phyloP scores from a whole-genome alignment of 2,329 filamentous ascomycete species.

The Stagonosporopsis rhizophila region DNA sequence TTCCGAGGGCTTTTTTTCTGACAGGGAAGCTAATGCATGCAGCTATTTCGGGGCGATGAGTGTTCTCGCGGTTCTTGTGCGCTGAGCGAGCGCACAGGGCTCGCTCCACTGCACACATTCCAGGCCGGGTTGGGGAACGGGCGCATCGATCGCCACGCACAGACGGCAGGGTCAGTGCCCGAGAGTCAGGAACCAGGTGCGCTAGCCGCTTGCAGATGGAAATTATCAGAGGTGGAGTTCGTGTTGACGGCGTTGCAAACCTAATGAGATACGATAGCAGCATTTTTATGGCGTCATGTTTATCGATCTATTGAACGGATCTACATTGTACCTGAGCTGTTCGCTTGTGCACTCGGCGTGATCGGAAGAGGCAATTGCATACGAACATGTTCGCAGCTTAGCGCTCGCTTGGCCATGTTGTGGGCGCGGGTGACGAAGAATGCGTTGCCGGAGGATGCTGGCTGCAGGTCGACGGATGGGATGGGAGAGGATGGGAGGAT shows the following conservation, averaged over 20 bases:
- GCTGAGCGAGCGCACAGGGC: slow-evolving; percentile 38
- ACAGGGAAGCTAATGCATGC: slow-evolving; percentile 40
- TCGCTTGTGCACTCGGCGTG: background rate
- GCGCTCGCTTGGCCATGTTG: slow-evolving; percentile 13
- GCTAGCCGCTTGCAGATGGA: background rate
- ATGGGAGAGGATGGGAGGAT: background rate
- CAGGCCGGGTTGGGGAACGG: slow-evolving; percentile 15
- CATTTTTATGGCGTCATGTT: slow-evolving; percentile 4
- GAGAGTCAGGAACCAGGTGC: slow-evolving; percentile 14
- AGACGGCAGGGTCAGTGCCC: slow-evolving; percentile 5
- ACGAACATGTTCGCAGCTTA: slow-evolving; percentile 9
- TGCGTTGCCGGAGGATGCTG: slow-evolving; percentile 5
- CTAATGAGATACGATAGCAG: slow-evolving; percentile 8
- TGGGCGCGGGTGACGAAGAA: slow-evolving; percentile 7
- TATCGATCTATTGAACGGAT: slow-evolving; percentile 5
- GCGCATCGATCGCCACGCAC: slow-evolving; percentile 20
- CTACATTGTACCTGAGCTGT: slow-evolving; percentile 1
- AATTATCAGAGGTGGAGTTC: slow-evolving; percentile 7
- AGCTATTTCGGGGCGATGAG: slow-evolving; percentile 53
- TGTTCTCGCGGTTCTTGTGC: slow-evolving; percentile 49
- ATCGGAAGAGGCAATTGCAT: slow-evolving; percentile 5
- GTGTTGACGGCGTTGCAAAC: slow-evolving; percentile 2
- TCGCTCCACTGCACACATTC: slow-evolving; percentile 17
- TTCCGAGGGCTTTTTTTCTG: slow-evolving; percentile 22
- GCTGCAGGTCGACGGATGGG: slow-evolving; percentile 6